Conservation (phyloP, 2,329 filamentous ascomycete genomes). For the Hymenoscyphus scutula region DNA sequence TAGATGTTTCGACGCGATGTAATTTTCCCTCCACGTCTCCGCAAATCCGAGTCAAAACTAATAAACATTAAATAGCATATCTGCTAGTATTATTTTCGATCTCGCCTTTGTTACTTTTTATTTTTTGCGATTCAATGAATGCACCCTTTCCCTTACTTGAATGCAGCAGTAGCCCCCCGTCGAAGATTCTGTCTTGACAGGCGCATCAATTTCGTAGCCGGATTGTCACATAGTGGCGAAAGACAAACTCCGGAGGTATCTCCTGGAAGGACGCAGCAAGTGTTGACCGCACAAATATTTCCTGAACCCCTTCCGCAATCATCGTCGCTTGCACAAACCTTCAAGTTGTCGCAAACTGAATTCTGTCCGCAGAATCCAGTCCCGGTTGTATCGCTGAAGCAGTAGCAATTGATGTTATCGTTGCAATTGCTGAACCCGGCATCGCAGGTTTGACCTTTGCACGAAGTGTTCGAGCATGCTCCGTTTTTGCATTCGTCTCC, state of each 20-base stretch:
- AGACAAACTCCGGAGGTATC: conserved; percentile 21
- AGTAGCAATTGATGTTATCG: conserved; percentile 22
- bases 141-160: neutral
- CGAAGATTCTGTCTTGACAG: conserved; percentile 7
- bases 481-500: conserved; percentile 18
- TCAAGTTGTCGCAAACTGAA: conserved; percentile 20
- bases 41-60: neutral
- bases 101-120: too few species aligned
- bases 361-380: conserved; percentile 28
- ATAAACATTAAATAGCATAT: neutral
- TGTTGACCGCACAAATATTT: conserved; percentile 25
- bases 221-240: conserved; percentile 21
- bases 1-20: neutral
- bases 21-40: neutral
- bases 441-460: conserved; percentile 16
- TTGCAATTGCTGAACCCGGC: conserved; percentile 21
- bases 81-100: neutral
- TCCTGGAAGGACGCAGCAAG: conserved; percentile 18
- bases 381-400: conserved; percentile 18
- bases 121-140: neutral
- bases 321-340: conserved; percentile 20
- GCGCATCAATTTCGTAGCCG: conserved; percentile 16
- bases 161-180: conserved; percentile 3
- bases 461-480: conserved; percentile 12
- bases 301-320: conserved; percentile 21